A percentile compares a stretch with the other conserved stretches of the same genome.
These are phyloP conservation scores for Akanthomyces lecanii DNA, from an alignment of 2,329 filamentous ascomycete genomes.

Conservation along the genomic window DNA sequence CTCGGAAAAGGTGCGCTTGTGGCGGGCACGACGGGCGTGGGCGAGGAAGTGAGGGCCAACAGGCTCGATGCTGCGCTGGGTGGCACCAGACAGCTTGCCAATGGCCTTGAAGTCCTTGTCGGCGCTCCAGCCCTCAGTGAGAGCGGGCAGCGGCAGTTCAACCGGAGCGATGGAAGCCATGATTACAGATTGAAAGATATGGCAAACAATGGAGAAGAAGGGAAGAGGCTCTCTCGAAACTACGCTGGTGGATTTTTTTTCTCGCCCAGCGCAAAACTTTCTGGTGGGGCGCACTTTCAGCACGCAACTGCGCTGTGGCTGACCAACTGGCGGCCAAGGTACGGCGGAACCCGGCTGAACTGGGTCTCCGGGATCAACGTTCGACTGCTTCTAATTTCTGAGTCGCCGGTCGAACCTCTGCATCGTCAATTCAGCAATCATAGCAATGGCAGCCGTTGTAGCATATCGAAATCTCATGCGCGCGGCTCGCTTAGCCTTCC, in stretches of 20 bases:
- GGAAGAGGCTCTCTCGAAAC: constrained; percentile 20
- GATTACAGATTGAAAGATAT: constrained; percentile 19
- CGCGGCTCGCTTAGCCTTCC: constrained; percentile 76
- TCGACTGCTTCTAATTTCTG: not conserved
- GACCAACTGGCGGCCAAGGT: constrained; percentile 1
- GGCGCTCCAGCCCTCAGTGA: constrained; percentile 76
- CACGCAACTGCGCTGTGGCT: not conserved
- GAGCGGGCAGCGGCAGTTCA: constrained; percentile 63
- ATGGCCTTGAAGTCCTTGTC: constrained; percentile 91
- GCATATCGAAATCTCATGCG: constrained; percentile 82
- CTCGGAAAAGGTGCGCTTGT: constrained; percentile 97
- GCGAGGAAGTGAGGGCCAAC: constrained; percentile 97
- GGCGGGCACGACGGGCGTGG: constrained; percentile 89
- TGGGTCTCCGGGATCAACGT: constrained; percentile 19
- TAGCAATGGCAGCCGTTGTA: constrained; percentile 60
- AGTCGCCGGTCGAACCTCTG: not conserved
- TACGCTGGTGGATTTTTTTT: constrained; percentile 15
- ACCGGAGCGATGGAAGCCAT: constrained; percentile 65
- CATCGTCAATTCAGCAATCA: not conserved
- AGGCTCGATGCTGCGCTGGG: constrained; percentile 86
- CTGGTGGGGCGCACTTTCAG: constrained; percentile 14
- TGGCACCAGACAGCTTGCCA: constrained; percentile 69
- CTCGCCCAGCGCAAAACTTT: not conserved
- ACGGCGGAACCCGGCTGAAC: constrained; percentile 25
- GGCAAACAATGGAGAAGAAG: constrained; percentile 19